Base-by-base conservation (phyloP, 768 basidiomycete species). In the Amanita polypyramis region DNA sequence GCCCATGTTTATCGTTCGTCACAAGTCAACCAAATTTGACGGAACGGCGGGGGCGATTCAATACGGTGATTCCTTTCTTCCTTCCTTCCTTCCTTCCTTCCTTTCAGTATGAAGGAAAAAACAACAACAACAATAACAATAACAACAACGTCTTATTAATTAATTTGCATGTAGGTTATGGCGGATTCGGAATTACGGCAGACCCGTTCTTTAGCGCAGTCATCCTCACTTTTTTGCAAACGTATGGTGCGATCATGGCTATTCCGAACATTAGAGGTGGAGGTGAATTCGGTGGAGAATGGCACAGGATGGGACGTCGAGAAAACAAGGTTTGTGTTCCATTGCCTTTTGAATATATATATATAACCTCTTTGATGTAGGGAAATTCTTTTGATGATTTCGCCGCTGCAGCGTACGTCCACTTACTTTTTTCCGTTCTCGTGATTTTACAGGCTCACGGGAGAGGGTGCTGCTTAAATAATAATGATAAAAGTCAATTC, bases 1-100 rank as follows among this genome's bases (percentile, higher is more conserved):
- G 29, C 89, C 89, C 1, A 90, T 92, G 88, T 91, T 89, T 57
- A 73, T 92, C 52, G 83, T 89, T 15, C 74, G 79, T 40, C 85
- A 85, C 59, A 82, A 82, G 60, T 73, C 70, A 30, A 85, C 82
- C 2, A 65, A 72, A 51, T 69, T 77, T 35, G 82, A 90, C 51
- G 87, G 87, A 12, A 82, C 80, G 0, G 85, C 86, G 0, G 77
- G 87, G 14, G 82, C 76, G 0, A 67, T 89, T 23, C 85, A 88
- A 60, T 91, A 87, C 50, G 87, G 85, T 81, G n/a, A n/a, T n/a
- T n/a, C n/a, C n/a, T n/a, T n/a, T n/a, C n/a, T n/a, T n/a, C n/a
- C n/a, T n/a, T n/a, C n/a, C n/a, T n/a, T n/a, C n/a, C n/a, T n/a
- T n/a, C n/a, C n/a, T n/a, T n/a, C n/a, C n/a, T n/a, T n/a, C n/a